phyloP scores from a whole-genome alignment of 768 basidiomycete genomes.

The Mycena latifolia region DNA sequence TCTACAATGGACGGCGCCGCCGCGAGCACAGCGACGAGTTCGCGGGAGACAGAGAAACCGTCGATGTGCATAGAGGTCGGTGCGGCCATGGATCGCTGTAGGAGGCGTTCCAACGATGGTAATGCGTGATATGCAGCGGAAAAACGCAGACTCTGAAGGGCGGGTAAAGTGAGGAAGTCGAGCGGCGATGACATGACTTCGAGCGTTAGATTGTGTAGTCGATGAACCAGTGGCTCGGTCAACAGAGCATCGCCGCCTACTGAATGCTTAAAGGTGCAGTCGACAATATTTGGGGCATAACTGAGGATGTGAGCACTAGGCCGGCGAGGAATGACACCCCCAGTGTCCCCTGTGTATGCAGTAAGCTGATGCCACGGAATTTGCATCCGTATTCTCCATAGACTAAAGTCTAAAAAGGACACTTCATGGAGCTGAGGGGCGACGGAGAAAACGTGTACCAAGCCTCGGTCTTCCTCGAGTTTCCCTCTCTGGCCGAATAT shows the following conservation, averaged over 20 bases:
- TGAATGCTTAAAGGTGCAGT: not conserved
- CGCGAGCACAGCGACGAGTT: not conserved
- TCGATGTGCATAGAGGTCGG: conserved; percentile 13
- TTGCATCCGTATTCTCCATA: not conserved
- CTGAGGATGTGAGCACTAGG: too few species aligned
- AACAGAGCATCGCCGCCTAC: too few species aligned
- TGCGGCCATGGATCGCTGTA: conserved; percentile 19
- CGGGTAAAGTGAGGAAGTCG: conserved; percentile 7
- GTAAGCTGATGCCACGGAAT: not conserved
- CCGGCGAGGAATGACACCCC: too few species aligned
- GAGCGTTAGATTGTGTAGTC: conserved; percentile 3
- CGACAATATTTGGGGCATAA: not conserved
- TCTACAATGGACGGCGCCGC: conserved; percentile 4
- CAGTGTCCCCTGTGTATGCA: not conserved
- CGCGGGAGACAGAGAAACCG: not conserved
- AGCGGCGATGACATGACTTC: not conserved
- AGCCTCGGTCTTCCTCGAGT: not conserved
- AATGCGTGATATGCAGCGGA: not conserved
- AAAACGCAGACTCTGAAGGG: conserved; percentile 2
- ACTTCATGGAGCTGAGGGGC: not conserved
- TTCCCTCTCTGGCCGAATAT: not conserved
- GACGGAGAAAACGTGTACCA: not conserved
- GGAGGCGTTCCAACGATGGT: conserved; percentile 6
- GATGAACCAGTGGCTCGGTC: not conserved
- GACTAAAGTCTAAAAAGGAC: not conserved